These are phyloP conservation scores for Fulvia fulva DNA, from an alignment of 2,329 filamentous ascomycete genomes.

Conservation along the genomic window DNA sequence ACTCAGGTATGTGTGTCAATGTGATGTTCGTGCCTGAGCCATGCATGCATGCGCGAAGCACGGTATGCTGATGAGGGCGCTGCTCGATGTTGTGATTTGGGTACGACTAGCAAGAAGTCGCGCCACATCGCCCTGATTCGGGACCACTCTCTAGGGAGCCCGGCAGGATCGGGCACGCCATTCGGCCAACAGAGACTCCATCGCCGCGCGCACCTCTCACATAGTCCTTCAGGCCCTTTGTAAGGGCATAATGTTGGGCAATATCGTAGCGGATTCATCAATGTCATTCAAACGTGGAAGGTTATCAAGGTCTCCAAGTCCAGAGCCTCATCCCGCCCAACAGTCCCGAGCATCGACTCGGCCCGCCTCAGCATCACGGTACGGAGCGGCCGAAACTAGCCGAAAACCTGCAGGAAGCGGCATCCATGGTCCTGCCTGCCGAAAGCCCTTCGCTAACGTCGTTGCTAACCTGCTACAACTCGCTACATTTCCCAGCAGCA, in stretches of 20 bases:
- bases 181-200: not conserved
- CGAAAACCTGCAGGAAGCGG: not conserved
- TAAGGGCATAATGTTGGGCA: too few species aligned
- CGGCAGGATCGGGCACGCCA: not conserved
- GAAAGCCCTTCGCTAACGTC: not conserved
- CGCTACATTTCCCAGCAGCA: not conserved
- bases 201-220: not conserved
- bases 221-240: too few species aligned
- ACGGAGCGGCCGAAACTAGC: not conserved
- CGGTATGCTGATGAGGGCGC: too few species aligned
- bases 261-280: too few species aligned
- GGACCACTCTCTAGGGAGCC: not conserved
- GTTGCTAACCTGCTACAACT: not conserved
- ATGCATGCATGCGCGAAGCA: too few species aligned
- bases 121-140: not conserved
- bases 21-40: too few species aligned
- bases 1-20: too few species aligned
- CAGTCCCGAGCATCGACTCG: not conserved
- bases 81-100: too few species aligned
- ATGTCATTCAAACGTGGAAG: not conserved
- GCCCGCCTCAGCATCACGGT: not conserved
- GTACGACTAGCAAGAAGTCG: too few species aligned
- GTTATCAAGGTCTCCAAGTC: not conserved
- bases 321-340: not conserved
- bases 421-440: not conserved